phyloP scores from a whole-genome alignment of 2,329 filamentous ascomycete genomes.

The Paecilomyces sp. region DNA sequence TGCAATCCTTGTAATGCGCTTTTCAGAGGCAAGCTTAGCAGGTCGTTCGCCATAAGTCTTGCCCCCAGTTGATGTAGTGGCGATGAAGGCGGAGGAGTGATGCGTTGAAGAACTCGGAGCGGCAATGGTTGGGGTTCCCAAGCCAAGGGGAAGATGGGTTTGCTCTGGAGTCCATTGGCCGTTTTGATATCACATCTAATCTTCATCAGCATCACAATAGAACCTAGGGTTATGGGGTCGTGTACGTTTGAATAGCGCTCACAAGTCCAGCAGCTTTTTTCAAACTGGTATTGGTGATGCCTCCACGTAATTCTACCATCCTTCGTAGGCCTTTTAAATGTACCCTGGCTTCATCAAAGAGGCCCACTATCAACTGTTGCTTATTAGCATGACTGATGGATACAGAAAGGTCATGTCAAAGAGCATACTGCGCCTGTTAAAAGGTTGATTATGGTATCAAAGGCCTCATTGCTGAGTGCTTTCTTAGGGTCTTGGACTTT shows the following conservation, averaged over 20 bases:
- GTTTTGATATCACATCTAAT: constrained; percentile 28
- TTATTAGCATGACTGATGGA: constrained; percentile 6
- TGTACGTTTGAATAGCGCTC: constrained; percentile 23
- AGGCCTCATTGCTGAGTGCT: constrained; percentile 23
- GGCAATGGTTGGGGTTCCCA: constrained; percentile 26
- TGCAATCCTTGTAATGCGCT: constrained; percentile 18
- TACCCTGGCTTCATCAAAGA: constrained; percentile 31
- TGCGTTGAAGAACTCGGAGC: constrained; percentile 15
- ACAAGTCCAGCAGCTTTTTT: constrained; percentile 14
- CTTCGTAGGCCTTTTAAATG: constrained; percentile 30
- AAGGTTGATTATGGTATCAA: constrained; percentile 32
- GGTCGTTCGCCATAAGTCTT: constrained; percentile 18
- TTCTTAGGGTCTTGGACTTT: constrained; percentile 21
- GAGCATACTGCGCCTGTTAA: constrained; percentile 26
- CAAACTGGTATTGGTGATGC: constrained; percentile 19
- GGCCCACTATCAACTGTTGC: constrained; percentile 26
- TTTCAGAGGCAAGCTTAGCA: constrained; percentile 21
- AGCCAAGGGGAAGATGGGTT: constrained; percentile 26
- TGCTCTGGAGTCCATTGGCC: constrained; percentile 24
- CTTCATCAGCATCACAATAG: constrained; percentile 2
- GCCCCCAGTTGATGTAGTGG: constrained; percentile 17
- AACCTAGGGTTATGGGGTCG: background rate
- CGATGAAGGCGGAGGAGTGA: constrained; percentile 19
- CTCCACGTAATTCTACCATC: constrained; percentile 32
- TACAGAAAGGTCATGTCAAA: background rate